Conservation (phyloP, 805 yeast species). For the Candida incommunis region DNA sequence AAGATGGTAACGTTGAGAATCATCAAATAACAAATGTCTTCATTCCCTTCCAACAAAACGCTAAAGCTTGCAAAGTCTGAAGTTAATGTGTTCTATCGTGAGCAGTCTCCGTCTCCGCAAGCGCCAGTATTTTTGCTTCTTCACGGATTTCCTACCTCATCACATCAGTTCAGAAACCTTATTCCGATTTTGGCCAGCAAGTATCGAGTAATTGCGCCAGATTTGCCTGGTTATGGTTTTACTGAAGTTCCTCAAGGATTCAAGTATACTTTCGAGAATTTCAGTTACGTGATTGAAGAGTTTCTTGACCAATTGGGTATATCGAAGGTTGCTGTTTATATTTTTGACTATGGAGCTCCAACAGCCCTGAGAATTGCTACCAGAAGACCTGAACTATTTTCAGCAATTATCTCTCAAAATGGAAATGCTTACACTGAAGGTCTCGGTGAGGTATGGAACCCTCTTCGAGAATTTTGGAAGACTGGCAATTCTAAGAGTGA, state of each 20-base stretch:
- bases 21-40: too few species aligned
- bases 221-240: slow-evolving; percentile 30
- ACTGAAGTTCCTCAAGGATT: slow-evolving; percentile 21
- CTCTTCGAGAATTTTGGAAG: slow-evolving; percentile 23
- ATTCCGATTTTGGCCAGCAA: slow-evolving; percentile 24
- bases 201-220: slow-evolving; percentile 31
- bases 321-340: slow-evolving; percentile 21
- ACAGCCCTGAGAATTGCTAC: slow-evolving; percentile 27
- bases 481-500: slow-evolving; percentile 7
- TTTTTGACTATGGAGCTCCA: slow-evolving; percentile 34
- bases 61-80: background rate
- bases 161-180: slow-evolving; percentile 25
- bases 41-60: background rate
- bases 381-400: slow-evolving; percentile 18
- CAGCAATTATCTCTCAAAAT: slow-evolving; percentile 26
- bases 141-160: slow-evolving; percentile 33
- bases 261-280: slow-evolving; percentile 20
- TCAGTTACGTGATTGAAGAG: slow-evolving; percentile 21
- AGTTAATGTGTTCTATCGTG: slow-evolving; percentile 26
- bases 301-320: slow-evolving; percentile 20
- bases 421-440: slow-evolving; percentile 34
- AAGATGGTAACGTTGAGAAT: too few species aligned
- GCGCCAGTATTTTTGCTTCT: slow-evolving; percentile 24
- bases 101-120: slow-evolving; percentile 26
- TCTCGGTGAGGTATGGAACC: slow-evolving; percentile 27